These are phyloP conservation scores for Neospora caninum DNA, from an alignment of 169 alveolate genomes.

Conservation along the genomic window DNA sequence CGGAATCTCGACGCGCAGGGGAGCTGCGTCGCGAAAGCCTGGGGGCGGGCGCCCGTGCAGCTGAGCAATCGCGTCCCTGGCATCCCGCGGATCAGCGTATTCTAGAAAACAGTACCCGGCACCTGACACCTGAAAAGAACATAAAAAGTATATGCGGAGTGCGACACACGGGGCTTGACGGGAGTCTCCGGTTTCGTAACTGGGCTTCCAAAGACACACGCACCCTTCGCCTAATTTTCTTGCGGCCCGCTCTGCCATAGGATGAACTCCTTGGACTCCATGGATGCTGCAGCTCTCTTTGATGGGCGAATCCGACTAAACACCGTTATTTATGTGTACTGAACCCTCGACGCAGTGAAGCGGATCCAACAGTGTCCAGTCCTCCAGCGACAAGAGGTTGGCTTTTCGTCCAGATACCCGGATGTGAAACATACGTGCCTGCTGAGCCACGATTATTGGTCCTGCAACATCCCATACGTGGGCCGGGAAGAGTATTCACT, in stretches of 20 bases:
- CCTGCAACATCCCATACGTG: no score
- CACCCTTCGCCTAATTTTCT: not conserved
- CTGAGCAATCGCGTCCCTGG: conserved; percentile 85
- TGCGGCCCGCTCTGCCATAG: not conserved
- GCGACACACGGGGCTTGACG: not conserved
- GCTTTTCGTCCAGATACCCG: no score
- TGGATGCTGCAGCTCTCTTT: not conserved
- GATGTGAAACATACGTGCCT: no score
- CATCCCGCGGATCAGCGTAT: conserved; percentile 86
- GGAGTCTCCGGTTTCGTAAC: not conserved
- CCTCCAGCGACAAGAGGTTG: no score
- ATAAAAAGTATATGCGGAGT: not conserved
- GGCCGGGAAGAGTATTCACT: no score
- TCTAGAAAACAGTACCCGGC: conserved; percentile 83
- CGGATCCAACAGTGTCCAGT: not conserved
- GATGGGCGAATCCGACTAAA: no score
- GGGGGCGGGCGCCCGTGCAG: conserved; percentile 78
- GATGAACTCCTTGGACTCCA: not conserved
- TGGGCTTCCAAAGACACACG: not conserved
- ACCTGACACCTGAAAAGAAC: conserved; percentile 32
- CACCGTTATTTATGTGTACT: not conserved
- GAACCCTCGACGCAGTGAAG: not conserved
- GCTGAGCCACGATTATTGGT: no score
- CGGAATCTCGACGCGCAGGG: conserved; percentile 85
- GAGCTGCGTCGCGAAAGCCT: conserved; percentile 79